A percentile compares a stretch with the other conserved stretches of the same genome.
These are phyloP conservation scores for Trametes versicolor DNA, from an alignment of 1,284 basidiomycete genomes.

Conservation along the genomic window DNA sequence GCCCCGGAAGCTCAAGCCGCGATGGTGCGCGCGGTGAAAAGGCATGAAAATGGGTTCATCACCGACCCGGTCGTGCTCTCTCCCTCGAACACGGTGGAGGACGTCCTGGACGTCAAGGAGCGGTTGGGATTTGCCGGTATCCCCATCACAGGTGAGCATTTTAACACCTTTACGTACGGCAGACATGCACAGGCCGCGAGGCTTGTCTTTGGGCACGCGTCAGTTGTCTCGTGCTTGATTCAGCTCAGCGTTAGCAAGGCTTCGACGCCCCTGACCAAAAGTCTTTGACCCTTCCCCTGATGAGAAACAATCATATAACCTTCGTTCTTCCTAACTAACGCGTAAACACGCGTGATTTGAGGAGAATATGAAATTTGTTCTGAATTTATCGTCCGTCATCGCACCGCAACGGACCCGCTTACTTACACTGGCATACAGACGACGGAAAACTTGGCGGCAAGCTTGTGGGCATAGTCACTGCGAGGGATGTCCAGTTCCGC, in stretches of 20 bases:
- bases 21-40: constrained; percentile 98
- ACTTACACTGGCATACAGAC: constrained; percentile 60
- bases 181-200: not conserved
- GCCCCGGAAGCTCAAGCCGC: constrained; percentile 88
- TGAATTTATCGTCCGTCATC: constrained; percentile 12
- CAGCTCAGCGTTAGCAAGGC: constrained; percentile 1
- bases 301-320: constrained; percentile 68
- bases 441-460: constrained; percentile 89
- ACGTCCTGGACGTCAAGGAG: constrained; percentile 95
- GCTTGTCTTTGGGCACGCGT: not conserved
- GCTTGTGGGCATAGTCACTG: constrained; percentile 96
- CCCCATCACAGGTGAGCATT: constrained; percentile 90
- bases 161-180: constrained; percentile 9
- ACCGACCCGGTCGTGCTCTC: constrained; percentile 91
- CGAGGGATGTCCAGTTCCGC: constrained; percentile 96
- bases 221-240: constrained; percentile 1
- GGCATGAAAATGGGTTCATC: constrained; percentile 99
- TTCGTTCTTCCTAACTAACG: constrained; percentile 91
- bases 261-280: no score
- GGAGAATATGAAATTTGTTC: constrained; percentile 55
- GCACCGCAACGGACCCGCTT: not conserved
- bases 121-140: constrained; percentile 96
- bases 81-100: constrained; percentile 83
- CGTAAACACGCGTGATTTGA: constrained; percentile 73
- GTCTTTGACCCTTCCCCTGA: constrained; percentile 43